A percentile compares a stretch with the other conserved stretches of the same genome.
These are phyloP conservation scores for Graphiopsis chlorocephala DNA, from an alignment of 2,329 filamentous ascomycete genomes.

Conservation along the genomic window DNA sequence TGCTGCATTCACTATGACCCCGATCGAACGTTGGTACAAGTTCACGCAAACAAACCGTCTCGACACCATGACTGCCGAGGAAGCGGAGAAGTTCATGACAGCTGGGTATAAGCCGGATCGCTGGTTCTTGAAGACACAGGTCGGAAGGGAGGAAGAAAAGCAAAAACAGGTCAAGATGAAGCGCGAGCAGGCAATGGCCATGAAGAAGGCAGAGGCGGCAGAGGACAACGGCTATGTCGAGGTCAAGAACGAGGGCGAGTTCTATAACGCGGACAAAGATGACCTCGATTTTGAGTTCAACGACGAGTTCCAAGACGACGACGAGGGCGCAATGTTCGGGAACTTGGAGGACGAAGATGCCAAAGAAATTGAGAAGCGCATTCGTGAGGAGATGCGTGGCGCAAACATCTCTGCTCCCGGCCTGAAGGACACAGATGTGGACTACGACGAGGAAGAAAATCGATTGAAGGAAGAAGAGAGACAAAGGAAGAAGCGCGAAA, in stretches of 20 bases:
- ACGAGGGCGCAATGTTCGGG: conserved; percentile 74
- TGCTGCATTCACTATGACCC: conserved; percentile 75
- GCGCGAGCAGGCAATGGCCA: conserved; percentile 54
- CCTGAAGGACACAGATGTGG: conserved; percentile 45
- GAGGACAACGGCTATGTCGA: conserved; percentile 35
- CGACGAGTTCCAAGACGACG: conserved; percentile 80
- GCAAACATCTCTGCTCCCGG: conserved; percentile 73
- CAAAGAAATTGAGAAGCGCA: conserved; percentile 60
- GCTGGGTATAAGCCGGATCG: conserved; percentile 73
- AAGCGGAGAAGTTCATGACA: conserved; percentile 79
- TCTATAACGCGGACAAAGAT: conserved; percentile 56
- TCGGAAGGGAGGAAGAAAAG: conserved; percentile 38
- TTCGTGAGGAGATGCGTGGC: conserved; percentile 77
- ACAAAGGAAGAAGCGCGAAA: conserved; percentile 69
- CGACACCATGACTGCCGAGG: conserved; percentile 72
- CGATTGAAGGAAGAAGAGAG: conserved; percentile 64
- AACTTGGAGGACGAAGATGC: conserved; percentile 75
- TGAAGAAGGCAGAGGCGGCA: conserved; percentile 43
- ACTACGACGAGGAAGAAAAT: conserved; percentile 64
- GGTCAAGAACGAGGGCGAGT: conserved; percentile 41
- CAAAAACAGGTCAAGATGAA: conserved; percentile 23
- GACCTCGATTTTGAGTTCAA: conserved; percentile 66
- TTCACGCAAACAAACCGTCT: conserved; percentile 65
- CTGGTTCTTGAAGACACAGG: conserved; percentile 71
- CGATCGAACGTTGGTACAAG: conserved; percentile 93